Conservation (phyloP, 441 rosid genomes). For the Erysimum pusillum region DNA sequence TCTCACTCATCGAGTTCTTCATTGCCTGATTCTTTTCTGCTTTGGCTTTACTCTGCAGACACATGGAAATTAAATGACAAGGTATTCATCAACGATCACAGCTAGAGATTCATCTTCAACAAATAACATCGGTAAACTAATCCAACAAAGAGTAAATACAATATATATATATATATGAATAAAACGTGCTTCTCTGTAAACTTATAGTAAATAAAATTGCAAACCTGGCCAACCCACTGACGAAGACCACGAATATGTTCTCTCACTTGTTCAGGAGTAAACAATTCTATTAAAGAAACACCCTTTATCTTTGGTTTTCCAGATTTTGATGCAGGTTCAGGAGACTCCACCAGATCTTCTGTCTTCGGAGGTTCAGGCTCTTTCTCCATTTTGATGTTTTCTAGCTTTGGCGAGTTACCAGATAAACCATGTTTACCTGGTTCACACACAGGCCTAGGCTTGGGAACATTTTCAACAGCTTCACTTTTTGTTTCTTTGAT, state of each 20-base stretch:
- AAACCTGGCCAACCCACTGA: conserved; percentile 99
- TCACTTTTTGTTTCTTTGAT: conserved; percentile 62
- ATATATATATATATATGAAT: background rate
- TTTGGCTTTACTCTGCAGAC: conserved; percentile 90
- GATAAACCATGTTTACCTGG: conserved; percentile 50
- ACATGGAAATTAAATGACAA: conserved; percentile 32
- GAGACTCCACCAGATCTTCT: conserved; percentile 61
- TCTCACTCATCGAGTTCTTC: conserved; percentile 95
- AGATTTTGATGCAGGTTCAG: conserved; percentile 72
- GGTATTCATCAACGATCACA: conserved; percentile 28
- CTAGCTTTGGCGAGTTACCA: conserved; percentile 55
- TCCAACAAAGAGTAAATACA: background rate
- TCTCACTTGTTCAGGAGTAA: conserved; percentile 98
- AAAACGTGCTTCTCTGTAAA: conserved; percentile 11
- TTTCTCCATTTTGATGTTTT: conserved; percentile 63
- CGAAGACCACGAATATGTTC: conserved; percentile 95
- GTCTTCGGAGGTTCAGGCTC: conserved; percentile 62
- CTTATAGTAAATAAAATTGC: conserved; percentile 23
- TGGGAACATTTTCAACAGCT: conserved; percentile 56
- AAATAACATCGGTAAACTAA: conserved; percentile 27
- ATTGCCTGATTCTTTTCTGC: conserved; percentile 96
- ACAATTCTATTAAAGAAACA: conserved; percentile 94
- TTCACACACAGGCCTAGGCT: conserved; percentile 58
- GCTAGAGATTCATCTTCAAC: conserved; percentile 23
- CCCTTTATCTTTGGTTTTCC: conserved; percentile 98